Base-by-base conservation (phyloP, 2,329 filamentous ascomycete species). In the Aureobasidium melanogenum region DNA sequence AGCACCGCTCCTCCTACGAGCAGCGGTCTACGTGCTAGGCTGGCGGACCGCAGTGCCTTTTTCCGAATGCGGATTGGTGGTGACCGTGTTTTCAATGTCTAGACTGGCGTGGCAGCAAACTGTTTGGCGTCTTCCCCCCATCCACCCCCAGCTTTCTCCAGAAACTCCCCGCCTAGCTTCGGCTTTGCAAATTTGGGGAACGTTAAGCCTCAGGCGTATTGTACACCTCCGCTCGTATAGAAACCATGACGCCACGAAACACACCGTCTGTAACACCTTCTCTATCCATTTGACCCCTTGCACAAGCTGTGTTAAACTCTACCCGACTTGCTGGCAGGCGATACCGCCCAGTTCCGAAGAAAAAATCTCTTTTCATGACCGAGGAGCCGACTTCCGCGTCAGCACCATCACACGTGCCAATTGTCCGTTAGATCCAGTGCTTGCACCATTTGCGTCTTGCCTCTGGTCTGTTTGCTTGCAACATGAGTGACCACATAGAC, bases 21-120 rank as follows among this genome's bases (percentile, higher is more conserved):
- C 36, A 38, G 36, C 36, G 61, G 52, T 62, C 28, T 64, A 63
- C 63, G 61, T 59, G 52, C 62, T 59, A 61, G 65, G 47, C 32
- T 63, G 63, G 26, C 59, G 43, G 50, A 64, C n/a, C 39, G 47
- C 24, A 61, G 61, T 34, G 47, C 62, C 32, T 52, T 58, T 28
- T 63, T 62, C 38, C 56, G 63, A 5, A 54, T 61, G 47, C 30
- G 52, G 19, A 28, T 64, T 5, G 63, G 63, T 12, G 63, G 63
- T 17, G 56, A 60, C 22, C 56, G 63, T 43, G 55, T 61, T 41
- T 60, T 62, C 26, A 46, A 48, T 52, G 61, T 64, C 38, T 64
- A 63, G 50, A 60, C 48, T 41, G 32, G 47, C 12, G 28, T 51
- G 47, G 19, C 32, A 51, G 32, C 32, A 52, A 24, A 41, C 51